Conservation (phyloP, 768 basidiomycete species). For the Russula emetica region DNA sequence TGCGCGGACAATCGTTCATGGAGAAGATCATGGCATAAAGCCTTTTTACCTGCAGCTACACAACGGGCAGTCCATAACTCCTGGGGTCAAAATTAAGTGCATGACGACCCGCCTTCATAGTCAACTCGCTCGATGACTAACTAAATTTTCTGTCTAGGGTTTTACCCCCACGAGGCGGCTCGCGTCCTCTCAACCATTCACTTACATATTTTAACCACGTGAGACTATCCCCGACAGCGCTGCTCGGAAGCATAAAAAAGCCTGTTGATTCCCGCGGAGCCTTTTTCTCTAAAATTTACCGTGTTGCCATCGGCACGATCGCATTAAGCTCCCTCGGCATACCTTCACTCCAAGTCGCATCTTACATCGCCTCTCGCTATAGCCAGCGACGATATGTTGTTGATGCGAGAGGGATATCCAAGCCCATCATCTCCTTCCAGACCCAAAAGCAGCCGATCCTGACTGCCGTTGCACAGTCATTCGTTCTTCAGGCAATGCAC, state of each 20-base stretch:
- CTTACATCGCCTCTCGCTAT: constrained; percentile 55
- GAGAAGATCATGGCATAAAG: constrained; percentile 37
- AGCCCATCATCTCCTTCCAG: constrained; percentile 57
- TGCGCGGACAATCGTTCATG: constrained; percentile 38
- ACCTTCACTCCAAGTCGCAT: constrained; percentile 48
- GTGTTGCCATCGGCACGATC: constrained; percentile 31
- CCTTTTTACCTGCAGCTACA: constrained; percentile 41
- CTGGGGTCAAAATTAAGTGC: constrained; percentile 36
- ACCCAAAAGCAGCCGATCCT: constrained; percentile 62
- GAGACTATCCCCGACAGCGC: constrained; percentile 31
- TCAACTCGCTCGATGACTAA: background rate
- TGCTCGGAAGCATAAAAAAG: constrained; percentile 29
- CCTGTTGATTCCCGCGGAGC: constrained; percentile 18
- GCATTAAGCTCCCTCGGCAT: constrained; percentile 33
- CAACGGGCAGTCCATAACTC: constrained; percentile 39
- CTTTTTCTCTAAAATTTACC: constrained; percentile 28
- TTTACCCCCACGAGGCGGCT: constrained; percentile 25
- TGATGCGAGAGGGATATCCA: constrained; percentile 40
- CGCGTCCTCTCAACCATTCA: constrained; percentile 37
- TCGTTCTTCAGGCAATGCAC: constrained; percentile 45
- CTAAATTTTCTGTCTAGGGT: background rate
- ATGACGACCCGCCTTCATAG: background rate
- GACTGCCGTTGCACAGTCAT: constrained; percentile 47
- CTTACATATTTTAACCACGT: constrained; percentile 35
- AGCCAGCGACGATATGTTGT: constrained; percentile 50